Percentiles rank a stretch among this genome's conserved stretches.
These are phyloP conservation scores for Kwoniella sp. DNA, from an alignment of 768 basidiomycete species.

Conservation along the genomic window DNA sequence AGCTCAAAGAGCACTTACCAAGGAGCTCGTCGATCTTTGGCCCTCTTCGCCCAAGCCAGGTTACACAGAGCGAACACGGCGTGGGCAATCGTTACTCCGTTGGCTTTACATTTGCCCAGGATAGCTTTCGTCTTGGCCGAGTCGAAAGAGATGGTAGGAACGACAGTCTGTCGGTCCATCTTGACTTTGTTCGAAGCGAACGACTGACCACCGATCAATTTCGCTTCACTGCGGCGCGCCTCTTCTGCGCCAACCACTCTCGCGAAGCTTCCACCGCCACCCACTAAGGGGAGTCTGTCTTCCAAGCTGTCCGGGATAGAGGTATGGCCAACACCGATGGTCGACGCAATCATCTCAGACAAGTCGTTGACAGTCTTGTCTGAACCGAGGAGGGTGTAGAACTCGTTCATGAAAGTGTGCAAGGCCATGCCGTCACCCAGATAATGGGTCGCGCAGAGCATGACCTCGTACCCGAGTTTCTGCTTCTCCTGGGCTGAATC, in stretches of 20 bases:
- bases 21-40: conserved; percentile 16
- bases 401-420: conserved; percentile 78
- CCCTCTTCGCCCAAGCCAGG: conserved; percentile 64
- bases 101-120: conserved; percentile 69
- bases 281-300: conserved; percentile 58
- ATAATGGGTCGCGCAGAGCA: conserved; percentile 78
- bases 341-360: conserved; percentile 24
- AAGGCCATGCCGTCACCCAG: conserved; percentile 86
- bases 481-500: conserved; percentile 14
- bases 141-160: conserved; percentile 69
- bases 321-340: conserved; percentile 4
- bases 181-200: conserved; percentile 62
- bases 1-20: conserved; percentile 18
- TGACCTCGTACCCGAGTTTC: conserved; percentile 63
- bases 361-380: conserved; percentile 29
- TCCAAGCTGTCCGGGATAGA: conserved; percentile 62
- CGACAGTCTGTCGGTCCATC: conserved; percentile 61
- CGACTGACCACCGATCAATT: conserved; percentile 71
- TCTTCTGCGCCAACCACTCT: conserved; percentile 64
- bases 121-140: conserved; percentile 65
- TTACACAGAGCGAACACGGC: conserved; percentile 76
- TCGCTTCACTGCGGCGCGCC: conserved; percentile 63
- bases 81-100: conserved; percentile 73
- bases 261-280: conserved; percentile 58
- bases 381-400: conserved; percentile 67